Conservation (phyloP, 1,284 basidiomycete genomes). For the Naganishia liquefaciens region DNA sequence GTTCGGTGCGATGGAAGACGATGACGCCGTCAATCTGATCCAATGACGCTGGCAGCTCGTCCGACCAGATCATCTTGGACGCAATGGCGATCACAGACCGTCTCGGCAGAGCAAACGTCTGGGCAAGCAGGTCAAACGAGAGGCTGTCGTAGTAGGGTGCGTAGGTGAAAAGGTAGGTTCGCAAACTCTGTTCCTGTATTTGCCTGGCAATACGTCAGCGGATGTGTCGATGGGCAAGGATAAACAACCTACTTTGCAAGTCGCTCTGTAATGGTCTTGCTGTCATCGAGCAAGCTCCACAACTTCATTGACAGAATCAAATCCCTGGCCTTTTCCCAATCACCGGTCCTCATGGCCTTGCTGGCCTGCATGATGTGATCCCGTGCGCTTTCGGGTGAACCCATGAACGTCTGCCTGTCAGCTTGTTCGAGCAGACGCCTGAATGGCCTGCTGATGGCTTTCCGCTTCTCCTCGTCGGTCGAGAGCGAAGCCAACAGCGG, state of each 20-base stretch:
- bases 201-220: conserved; percentile 60
- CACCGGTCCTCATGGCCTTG: conserved; percentile 92
- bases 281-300: conserved; percentile 93
- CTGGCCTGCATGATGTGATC: conserved; percentile 99
- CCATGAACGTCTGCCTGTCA: conserved; percentile 95
- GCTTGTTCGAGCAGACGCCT: conserved; percentile 93
- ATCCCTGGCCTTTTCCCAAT: conserved; percentile 94
- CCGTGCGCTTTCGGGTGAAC: conserved; percentile 95
- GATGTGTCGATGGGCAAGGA: no score
- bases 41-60: conserved; percentile 89
- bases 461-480: conserved; percentile 87
- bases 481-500: conserved; percentile 92
- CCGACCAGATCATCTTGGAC: conserved; percentile 98
- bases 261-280: conserved; percentile 87
- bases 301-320: conserved; percentile 95
- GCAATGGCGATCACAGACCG: conserved; percentile 85
- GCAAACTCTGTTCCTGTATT: conserved; percentile 95
- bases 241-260: conserved; percentile 70
- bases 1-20: conserved; percentile 85
- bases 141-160: conserved; percentile 90
- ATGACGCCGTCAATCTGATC: conserved; percentile 85
- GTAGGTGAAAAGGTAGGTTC: conserved; percentile 98
- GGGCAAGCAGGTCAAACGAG: conserved; percentile 80
- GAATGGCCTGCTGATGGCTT: conserved; percentile 92
- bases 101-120: conserved; percentile 80